phyloP scores from a whole-genome alignment of 305 asterid genomes.

The Fraxinus dipetala region DNA sequence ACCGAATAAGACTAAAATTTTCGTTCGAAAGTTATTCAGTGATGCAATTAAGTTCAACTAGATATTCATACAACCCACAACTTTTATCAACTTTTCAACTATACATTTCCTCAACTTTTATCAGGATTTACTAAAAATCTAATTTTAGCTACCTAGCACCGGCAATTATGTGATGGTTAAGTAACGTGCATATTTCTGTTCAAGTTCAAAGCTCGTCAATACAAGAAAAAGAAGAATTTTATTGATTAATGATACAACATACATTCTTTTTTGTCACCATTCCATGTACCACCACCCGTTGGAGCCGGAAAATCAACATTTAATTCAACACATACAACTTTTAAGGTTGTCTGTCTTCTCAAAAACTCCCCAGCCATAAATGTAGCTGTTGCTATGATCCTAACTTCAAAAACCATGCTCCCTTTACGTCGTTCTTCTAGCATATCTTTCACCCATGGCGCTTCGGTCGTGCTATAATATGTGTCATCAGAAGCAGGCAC shows the following conservation, averaged over 20 bases:
- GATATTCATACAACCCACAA: too few species aligned
- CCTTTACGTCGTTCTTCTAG: not conserved
- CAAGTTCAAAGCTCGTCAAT: not conserved
- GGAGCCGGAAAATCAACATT: slow-evolving; percentile 14
- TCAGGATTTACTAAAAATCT: too few species aligned
- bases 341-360: not conserved
- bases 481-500: not conserved
- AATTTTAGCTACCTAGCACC: not conserved
- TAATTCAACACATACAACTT: slow-evolving; percentile 14
- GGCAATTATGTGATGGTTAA: not conserved
- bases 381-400: not conserved
- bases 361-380: not conserved
- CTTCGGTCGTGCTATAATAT: not conserved
- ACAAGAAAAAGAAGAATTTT: not conserved
- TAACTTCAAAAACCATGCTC: not conserved
- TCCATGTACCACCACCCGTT: slow-evolving; percentile 14
- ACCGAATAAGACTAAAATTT: not conserved
- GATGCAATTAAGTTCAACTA: not conserved
- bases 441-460: slow-evolving; percentile 1
- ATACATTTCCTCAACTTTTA: not conserved
- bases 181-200: not conserved
- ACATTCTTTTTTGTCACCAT: not conserved
- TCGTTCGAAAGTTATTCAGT: not conserved
- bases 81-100: too few species aligned
- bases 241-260: not conserved